Evolutionary conservation across 179 eudicot genomes (phyloP).

Genomic region (Drosera spatulata): DNA sequence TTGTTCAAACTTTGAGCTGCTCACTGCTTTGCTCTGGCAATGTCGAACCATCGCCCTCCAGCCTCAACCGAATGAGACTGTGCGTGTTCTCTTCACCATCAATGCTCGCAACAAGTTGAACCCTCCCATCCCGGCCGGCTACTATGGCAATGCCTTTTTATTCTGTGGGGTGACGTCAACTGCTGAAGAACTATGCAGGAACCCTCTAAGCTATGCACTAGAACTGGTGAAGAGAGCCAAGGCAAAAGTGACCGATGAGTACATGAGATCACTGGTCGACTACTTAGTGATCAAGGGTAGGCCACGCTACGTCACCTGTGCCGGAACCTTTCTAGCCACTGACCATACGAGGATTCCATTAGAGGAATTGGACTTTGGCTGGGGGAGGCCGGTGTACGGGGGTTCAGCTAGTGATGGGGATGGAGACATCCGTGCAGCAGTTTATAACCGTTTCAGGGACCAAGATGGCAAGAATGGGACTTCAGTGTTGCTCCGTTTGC

Average conservation of each 20-base stretch:
- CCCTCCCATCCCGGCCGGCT: conserved; percentile 16
- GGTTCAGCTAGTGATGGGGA: conserved; percentile 56
- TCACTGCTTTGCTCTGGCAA: conserved; percentile 42
- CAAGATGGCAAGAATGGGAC: too few species aligned
- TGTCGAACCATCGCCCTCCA: conserved; percentile 41
- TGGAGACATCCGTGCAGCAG: conserved; percentile 13
- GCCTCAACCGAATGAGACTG: conserved; percentile 27
- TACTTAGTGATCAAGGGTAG: conserved; percentile 35
- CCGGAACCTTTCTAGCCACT: conserved; percentile 31
- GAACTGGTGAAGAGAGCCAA: conserved; percentile 28
- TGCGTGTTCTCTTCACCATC: conserved; percentile 12
- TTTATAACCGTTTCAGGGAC: too few species aligned
- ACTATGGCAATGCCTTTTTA: conserved; percentile 42
- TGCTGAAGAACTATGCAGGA: conserved; percentile 15
- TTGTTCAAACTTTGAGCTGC: conserved; percentile 4
- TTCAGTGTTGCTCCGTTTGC: too few species aligned
- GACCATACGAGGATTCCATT: conserved; percentile 44
- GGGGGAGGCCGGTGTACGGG: conserved; percentile 51
- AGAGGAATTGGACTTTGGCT: conserved; percentile 46
- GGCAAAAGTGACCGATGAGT: conserved; percentile 25
- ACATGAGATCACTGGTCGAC: conserved; percentile 37
- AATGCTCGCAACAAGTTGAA: conserved; percentile 14
- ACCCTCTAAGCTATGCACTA: conserved; percentile 19
- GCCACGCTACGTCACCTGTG: conserved; percentile 28
- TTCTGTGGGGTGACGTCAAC: conserved; percentile 21